Conservation (phyloP, 352 stramenopile genomes). For the Globisporangium cederbergense region DNA sequence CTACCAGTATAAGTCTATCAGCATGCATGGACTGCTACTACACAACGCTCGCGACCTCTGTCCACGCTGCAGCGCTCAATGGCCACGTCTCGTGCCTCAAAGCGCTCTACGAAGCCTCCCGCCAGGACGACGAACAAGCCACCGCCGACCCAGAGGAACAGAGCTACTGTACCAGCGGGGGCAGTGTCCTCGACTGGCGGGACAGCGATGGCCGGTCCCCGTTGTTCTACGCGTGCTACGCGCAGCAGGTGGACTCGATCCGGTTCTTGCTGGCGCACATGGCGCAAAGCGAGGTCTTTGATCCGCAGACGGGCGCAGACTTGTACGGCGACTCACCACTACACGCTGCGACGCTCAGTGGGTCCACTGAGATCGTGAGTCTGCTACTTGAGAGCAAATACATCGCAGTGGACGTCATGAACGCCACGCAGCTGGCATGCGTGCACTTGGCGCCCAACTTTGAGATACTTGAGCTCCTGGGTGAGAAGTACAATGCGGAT, state of each 20-base stretch:
- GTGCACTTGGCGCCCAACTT: slow-evolving; percentile 45
- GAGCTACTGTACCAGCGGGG: slow-evolving; percentile 9
- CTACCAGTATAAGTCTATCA: neutral
- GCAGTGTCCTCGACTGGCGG: slow-evolving; percentile 45
- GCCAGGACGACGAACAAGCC: neutral
- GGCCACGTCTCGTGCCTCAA: slow-evolving; percentile 55
- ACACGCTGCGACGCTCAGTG: slow-evolving; percentile 48
- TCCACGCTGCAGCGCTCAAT: slow-evolving; percentile 53
- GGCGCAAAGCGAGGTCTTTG: slow-evolving; percentile 9
- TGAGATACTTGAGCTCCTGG: slow-evolving; percentile 31
- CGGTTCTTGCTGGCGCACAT: slow-evolving; percentile 32
- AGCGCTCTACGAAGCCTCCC: slow-evolving; percentile 16
- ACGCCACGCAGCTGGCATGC: slow-evolving; percentile 32
- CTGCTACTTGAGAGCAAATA: slow-evolving; percentile 40
- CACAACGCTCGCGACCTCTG: slow-evolving; percentile 41
- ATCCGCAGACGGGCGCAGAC: neutral
- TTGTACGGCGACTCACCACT: slow-evolving; percentile 25
- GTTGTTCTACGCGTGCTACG: slow-evolving; percentile 73
- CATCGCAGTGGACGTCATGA: slow-evolving; percentile 39
- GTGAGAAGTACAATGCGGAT: slow-evolving; percentile 41
- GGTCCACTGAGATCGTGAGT: slow-evolving; percentile 23
- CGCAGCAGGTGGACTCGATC: slow-evolving; percentile 41
- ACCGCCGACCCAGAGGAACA: neutral
- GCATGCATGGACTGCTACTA: slow-evolving; percentile 60
- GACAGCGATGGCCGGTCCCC: slow-evolving; percentile 63